A percentile compares a stretch with the other conserved stretches of the same genome.
These are phyloP conservation scores for Torulaspora pretoriensis DNA, from an alignment of 1,139 yeast genomes.

Conservation along the genomic window DNA sequence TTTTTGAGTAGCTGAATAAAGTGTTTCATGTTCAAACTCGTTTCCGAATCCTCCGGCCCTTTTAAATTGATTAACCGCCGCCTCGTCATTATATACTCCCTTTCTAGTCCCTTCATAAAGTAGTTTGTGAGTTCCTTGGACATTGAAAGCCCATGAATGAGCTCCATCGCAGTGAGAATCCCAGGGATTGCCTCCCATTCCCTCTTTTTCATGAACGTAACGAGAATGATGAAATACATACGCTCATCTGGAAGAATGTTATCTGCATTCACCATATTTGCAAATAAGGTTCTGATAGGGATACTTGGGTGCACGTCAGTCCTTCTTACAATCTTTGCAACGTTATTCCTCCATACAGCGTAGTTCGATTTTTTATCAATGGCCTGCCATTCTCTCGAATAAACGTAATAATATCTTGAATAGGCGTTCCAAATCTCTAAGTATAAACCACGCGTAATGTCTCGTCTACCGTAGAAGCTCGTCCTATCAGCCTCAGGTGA, in stretches of 20 bases:
- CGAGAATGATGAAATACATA: conserved; percentile 21
- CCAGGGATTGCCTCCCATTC: conserved; percentile 29
- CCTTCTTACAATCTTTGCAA: conserved; percentile 9
- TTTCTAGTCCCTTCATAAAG: conserved; percentile 23
- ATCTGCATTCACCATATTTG: conserved; percentile 24
- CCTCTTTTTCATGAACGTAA: conserved; percentile 21
- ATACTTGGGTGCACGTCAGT: conserved; percentile 18
- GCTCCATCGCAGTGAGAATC: conserved; percentile 19
- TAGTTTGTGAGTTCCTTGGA: conserved; percentile 12
- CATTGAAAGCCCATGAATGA: conserved; percentile 19
- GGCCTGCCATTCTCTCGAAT: conserved; percentile 13
- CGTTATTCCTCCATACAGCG: conserved; percentile 18
- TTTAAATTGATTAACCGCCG: conserved; percentile 4
- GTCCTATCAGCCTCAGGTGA: conserved; percentile 8
- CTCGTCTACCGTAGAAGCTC: conserved; percentile 20
- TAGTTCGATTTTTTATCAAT: conserved; percentile 18
- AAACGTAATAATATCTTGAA: conserved; percentile 20
- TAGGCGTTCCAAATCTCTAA: conserved; percentile 31
- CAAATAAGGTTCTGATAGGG: conserved; percentile 20
- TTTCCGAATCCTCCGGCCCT: conserved; percentile 2
- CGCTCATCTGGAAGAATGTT: conserved; percentile 23
- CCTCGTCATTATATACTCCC: conserved; percentile 19
- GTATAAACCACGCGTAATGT: conserved; percentile 24
- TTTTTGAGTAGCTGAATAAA: conserved; percentile 7
- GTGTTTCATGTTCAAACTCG: conserved; percentile 1